These are phyloP conservation scores for Apostasia shenzhenica DNA, from an alignment of 106 monocot genomes.

Conservation along the genomic window DNA sequence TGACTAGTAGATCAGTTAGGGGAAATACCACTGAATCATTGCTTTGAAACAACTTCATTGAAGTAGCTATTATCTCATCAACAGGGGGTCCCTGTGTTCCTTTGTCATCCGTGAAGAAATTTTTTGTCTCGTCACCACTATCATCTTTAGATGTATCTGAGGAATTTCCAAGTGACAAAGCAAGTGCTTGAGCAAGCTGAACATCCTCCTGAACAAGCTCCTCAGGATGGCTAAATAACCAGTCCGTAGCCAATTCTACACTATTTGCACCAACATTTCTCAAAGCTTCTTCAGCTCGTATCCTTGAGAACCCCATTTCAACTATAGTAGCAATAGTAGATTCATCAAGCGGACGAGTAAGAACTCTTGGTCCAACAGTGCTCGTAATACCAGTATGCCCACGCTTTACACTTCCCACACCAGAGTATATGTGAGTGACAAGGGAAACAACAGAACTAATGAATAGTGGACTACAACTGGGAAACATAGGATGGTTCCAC, in stretches of 20 bases:
- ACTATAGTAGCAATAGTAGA: conserved; percentile 59
- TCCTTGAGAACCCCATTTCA: conserved; percentile 77
- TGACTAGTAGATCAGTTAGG: conserved; percentile 55
- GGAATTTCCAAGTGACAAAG: conserved; percentile 64
- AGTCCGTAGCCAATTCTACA: conserved; percentile 80
- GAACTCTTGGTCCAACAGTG: conserved; percentile 21
- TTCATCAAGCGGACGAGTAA: conserved; percentile 52
- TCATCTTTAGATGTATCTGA: conserved; percentile 46
- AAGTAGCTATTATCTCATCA: conserved; percentile 57
- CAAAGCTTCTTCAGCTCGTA: conserved; percentile 66
- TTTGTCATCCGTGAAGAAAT: conserved; percentile 25
- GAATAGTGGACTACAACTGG: conserved; percentile 35
- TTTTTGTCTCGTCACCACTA: conserved; percentile 24
- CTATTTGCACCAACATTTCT: conserved; percentile 64
- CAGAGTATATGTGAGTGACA: conserved; percentile 53
- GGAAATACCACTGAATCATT: conserved; percentile 37
- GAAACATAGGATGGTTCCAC: conserved; percentile 61
- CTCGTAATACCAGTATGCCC: conserved; percentile 14
- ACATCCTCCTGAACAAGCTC: conserved; percentile 73
- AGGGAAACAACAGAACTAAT: conserved; percentile 46
- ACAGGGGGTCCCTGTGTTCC: conserved; percentile 36
- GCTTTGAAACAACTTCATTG: conserved; percentile 36
- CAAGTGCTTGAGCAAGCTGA: conserved; percentile 71
- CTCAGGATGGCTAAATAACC: conserved; percentile 82
- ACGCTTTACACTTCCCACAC: conserved; percentile 41